Evolutionary conservation across 306 rosid species (phyloP).

Genomic region (Rosa chinensis): DNA sequence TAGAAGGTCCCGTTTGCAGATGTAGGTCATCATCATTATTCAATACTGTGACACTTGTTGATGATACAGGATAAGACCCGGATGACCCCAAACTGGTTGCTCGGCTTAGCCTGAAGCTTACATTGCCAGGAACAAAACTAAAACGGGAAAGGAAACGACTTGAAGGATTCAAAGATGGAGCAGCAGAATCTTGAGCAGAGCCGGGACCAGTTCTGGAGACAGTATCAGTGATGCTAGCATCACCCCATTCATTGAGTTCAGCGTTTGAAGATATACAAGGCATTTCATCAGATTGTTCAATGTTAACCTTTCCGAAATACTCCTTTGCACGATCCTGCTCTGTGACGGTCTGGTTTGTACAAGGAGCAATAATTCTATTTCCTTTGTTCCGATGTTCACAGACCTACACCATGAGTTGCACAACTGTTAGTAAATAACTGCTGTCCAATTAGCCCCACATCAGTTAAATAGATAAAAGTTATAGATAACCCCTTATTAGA

Average conservation of each 20-base stretch:
- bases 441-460: constrained; percentile 17
- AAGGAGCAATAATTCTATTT: constrained; percentile 42
- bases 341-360: constrained; percentile 39
- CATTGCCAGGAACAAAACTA: constrained; percentile 75
- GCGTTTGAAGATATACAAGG: constrained; percentile 52
- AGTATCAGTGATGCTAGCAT: constrained; percentile 30
- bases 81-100: constrained; percentile 89
- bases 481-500: background rate
- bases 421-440: constrained; percentile 25
- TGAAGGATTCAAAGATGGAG: constrained; percentile 63
- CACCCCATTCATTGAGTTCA: constrained; percentile 58
- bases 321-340: constrained; percentile 50
- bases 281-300: constrained; percentile 47
- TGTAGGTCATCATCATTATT: constrained; percentile 63
- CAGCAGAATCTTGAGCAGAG: constrained; percentile 52
- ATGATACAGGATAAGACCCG: constrained; percentile 64
- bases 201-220: constrained; percentile 56
- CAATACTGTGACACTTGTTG: constrained; percentile 48
- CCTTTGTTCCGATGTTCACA: constrained; percentile 60
- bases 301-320: constrained; percentile 52
- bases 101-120: constrained; percentile 90
- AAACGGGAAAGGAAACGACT: constrained; percentile 79
- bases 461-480: background rate
- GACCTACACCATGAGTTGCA: constrained; percentile 50
- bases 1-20: constrained; percentile 37